Conservation (phyloP, 2,329 filamentous ascomycete genomes). For the Beauveria brongniartii region DNA sequence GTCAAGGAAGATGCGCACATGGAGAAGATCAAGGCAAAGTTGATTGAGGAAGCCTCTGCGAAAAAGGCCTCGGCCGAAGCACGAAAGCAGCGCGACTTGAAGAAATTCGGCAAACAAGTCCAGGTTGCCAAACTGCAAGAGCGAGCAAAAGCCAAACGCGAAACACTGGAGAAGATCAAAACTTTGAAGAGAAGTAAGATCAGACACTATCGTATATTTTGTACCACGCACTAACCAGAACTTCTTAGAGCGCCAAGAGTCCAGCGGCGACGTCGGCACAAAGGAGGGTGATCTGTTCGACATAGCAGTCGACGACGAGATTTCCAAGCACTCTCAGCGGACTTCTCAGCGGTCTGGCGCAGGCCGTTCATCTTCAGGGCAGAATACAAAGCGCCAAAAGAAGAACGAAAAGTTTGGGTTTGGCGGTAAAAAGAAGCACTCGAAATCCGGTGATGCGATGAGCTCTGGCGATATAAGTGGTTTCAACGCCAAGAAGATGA, state of each 20-base stretch:
- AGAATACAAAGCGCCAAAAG: slow-evolving; percentile 74
- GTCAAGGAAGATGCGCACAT: slow-evolving; percentile 98
- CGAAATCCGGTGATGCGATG: slow-evolving; percentile 82
- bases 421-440: slow-evolving; percentile 87
- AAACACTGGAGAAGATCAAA: slow-evolving; percentile 93
- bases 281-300: slow-evolving; percentile 88
- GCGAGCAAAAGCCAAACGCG: slow-evolving; percentile 82
- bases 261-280: slow-evolving; percentile 49
- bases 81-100: slow-evolving; percentile 83
- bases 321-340: slow-evolving; percentile 31
- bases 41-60: slow-evolving; percentile 81
- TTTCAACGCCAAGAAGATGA: slow-evolving; percentile 81
- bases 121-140: slow-evolving; percentile 95
- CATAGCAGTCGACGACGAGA: slow-evolving; percentile 68
- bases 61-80: slow-evolving; percentile 93
- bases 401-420: slow-evolving; percentile 94
- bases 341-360: slow-evolving; percentile 30
- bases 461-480: slow-evolving; percentile 73
- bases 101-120: slow-evolving; percentile 99
- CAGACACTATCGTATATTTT: neutral
- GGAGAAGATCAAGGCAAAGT: slow-evolving; percentile 89
- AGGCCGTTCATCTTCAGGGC: slow-evolving; percentile 27
- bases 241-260: slow-evolving; percentile 74
- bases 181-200: slow-evolving; percentile 85
- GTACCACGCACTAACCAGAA: slow-evolving; percentile 16